Conservation (phyloP, 148 eudicot species). For the Persicaria tinctoria region DNA sequence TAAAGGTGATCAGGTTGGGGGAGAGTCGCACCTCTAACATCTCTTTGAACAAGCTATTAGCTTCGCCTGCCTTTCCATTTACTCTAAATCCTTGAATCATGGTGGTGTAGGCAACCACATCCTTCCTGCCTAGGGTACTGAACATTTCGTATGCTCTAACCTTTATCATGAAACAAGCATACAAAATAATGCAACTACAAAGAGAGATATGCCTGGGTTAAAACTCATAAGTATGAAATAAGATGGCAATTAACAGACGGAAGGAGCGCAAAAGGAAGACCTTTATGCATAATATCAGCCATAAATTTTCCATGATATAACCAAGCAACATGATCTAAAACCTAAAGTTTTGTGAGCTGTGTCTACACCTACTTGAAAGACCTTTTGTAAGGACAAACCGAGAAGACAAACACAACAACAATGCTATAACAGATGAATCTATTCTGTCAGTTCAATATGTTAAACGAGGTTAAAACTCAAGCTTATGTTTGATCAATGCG, state of each 20-base stretch:
- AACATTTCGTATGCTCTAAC: conserved; percentile 45
- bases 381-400: too few species aligned
- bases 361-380: too few species aligned
- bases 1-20: conserved; percentile 62
- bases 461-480: too few species aligned
- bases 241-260: background rate
- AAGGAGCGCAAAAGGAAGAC: background rate
- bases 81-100: conserved; percentile 79
- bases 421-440: too few species aligned
- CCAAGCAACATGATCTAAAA: too few species aligned
- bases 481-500: too few species aligned
- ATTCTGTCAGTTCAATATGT: too few species aligned
- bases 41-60: conserved; percentile 51
- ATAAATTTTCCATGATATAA: background rate
- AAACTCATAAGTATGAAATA: too few species aligned
- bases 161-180: background rate
- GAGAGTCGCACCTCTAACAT: conserved; percentile 39
- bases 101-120: conserved; percentile 72
- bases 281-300: background rate
- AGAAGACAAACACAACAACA: too few species aligned
- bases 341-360: too few species aligned
- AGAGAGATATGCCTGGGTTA: too few species aligned
- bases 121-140: conserved; percentile 44
- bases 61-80: conserved; percentile 49
- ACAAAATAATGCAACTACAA: background rate